A percentile compares a stretch with the other conserved stretches of the same genome.
phyloP scores from a whole-genome alignment of 441 rosid species.

The Pelargonium myrrhifolium region DNA sequence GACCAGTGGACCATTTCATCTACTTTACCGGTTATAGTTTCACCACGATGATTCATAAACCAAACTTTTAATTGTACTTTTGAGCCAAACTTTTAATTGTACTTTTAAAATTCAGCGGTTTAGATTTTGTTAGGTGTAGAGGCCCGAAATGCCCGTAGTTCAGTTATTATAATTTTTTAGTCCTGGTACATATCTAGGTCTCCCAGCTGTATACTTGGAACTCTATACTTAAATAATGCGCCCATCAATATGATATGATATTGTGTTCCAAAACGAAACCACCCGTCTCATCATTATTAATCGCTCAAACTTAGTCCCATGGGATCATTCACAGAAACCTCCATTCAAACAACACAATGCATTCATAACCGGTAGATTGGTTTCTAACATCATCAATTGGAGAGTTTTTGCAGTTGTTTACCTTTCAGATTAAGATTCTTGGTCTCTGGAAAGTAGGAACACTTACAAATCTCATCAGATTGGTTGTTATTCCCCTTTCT shows the following conservation, averaged over 20 bases:
- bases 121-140: background rate
- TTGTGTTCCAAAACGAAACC: background rate
- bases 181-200: background rate
- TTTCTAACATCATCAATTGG: background rate
- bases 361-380: background rate
- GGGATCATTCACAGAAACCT: background rate
- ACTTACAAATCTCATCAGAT: no score
- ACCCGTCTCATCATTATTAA: background rate
- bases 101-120: background rate
- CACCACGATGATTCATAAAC: background rate
- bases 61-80: background rate
- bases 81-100: no score
- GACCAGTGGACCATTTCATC: background rate
- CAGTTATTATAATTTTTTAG: background rate
- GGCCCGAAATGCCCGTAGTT: background rate
- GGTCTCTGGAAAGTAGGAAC: background rate
- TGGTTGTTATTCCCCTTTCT: no score
- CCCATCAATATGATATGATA: no score
- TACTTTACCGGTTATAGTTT: background rate
- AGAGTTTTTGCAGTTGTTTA: background rate
- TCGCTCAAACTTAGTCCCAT: background rate
- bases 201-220: slow-evolving; percentile 25
- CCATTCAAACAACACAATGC: slow-evolving; percentile 3
- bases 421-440: background rate
- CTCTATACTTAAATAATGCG: slow-evolving; percentile 29